These are phyloP conservation scores for Colletotrichum sp. DNA, from an alignment of 2,329 filamentous ascomycete genomes.

Conservation along the genomic window DNA sequence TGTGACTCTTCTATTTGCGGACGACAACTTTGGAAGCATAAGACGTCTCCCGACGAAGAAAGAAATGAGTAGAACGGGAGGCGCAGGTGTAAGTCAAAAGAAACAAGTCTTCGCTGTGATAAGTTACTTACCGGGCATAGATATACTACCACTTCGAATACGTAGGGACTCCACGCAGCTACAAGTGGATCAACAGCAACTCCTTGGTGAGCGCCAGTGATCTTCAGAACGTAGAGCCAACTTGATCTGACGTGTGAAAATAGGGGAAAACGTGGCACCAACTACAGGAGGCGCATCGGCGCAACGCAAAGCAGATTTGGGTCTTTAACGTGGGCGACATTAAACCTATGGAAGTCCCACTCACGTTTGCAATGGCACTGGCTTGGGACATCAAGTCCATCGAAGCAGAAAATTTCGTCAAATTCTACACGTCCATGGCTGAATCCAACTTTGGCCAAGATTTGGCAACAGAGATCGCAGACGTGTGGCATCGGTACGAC, in stretches of 20 bases:
- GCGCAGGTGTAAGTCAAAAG: conserved; percentile 52
- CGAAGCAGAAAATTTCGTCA: conserved; percentile 43
- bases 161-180: conserved; percentile 64
- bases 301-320: conserved; percentile 59
- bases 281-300: conserved; percentile 56
- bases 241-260: background rate
- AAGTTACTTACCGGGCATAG: conserved; percentile 20
- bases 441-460: conserved; percentile 45
- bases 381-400: conserved; percentile 59
- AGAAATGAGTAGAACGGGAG: conserved; percentile 57
- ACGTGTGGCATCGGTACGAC: conserved; percentile 59
- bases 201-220: conserved; percentile 43
- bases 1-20: conserved; percentile 65
- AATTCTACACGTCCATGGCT: conserved; percentile 3
- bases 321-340: conserved; percentile 68
- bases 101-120: conserved; percentile 7
- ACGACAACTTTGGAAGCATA: conserved; percentile 68
- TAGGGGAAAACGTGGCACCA: conserved; percentile 51
- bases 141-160: conserved; percentile 64
- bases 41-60: conserved; percentile 58
- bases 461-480: conserved; percentile 49
- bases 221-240: background rate
- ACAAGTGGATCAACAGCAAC: conserved; percentile 68
- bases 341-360: conserved; percentile 61
- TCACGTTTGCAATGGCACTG: conserved; percentile 60